Evolutionary conservation across 352 stramenopile genomes (phyloP).

Genomic region (Globisporangium carolinianum): DNA sequence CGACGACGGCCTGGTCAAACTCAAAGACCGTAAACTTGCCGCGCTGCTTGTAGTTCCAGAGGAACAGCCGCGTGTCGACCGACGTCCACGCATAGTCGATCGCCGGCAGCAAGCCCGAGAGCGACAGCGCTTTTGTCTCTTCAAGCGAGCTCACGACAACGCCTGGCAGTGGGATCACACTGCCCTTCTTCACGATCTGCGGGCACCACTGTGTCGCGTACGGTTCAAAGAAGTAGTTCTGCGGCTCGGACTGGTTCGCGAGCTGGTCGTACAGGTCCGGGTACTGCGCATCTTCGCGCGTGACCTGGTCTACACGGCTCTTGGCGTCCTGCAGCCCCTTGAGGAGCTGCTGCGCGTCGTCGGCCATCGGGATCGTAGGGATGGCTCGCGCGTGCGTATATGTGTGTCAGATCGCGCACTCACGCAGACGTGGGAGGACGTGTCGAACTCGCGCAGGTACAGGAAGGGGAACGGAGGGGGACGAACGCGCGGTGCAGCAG

Average conservation of each 20-base stretch:
- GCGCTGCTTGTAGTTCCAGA: constrained; percentile 91
- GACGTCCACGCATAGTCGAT: constrained; percentile 92
- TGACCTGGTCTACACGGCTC: constrained; percentile 64
- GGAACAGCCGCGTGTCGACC: constrained; percentile 91
- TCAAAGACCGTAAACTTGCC: constrained; percentile 85
- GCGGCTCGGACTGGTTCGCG: constrained; percentile 71
- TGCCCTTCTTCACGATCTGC: constrained; percentile 73
- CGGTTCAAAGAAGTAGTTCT: constrained; percentile 88
- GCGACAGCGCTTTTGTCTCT: constrained; percentile 55
- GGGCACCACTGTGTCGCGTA: constrained; percentile 77
- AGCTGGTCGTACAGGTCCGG: constrained; percentile 79
- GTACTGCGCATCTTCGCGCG: constrained; percentile 64
- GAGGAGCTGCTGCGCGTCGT: constrained; percentile 28
- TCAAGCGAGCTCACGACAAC: constrained; percentile 69
- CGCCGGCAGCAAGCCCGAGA: constrained; percentile 90
- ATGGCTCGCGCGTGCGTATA: too few species aligned
- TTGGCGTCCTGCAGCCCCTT: constrained; percentile 70
- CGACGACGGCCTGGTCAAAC: constrained; percentile 90
- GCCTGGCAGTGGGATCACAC: constrained; percentile 52
- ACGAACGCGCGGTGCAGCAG: too few species aligned
- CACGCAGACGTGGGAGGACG: too few species aligned
- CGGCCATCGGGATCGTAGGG: too few species aligned
- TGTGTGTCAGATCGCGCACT: too few species aligned
- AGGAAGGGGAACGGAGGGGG: too few species aligned
- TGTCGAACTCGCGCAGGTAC: too few species aligned